Base-by-base conservation (phyloP, 768 basidiomycete genomes). In the Suillus weaverae region DNA sequence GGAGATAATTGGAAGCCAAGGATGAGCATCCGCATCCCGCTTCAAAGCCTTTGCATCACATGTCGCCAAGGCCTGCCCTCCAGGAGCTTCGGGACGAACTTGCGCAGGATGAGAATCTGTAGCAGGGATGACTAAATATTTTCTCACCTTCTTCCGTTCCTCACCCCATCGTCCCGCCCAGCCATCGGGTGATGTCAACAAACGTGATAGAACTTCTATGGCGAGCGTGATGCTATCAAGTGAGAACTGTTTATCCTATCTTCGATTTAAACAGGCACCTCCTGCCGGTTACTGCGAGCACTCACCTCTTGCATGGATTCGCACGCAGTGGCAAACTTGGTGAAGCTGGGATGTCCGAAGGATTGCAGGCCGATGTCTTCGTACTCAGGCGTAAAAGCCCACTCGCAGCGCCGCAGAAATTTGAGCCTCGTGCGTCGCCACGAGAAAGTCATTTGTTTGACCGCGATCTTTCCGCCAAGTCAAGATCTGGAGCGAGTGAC, bases 351-450 rank as follows among this genome's bases (percentile, higher is more conserved):
- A n/a, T 84, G 79, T 0, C 80, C 83, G n/a, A 88, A 71, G 0
- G 81, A 80, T 4, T 79, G 76, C 0, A 73, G 75, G 8, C 79
- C 74, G 11, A 84, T 78, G n/a, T 79, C 76, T 6, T 86, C 84
- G 68, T 91, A 91, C 57, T 85, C 84, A 0, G 81, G 76, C 30
- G 79, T 73, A 67, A 88, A 91, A 0, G 90, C 87, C 91, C 91
- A 94, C 70, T 94, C 93, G 69, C 91, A 91, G 41, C 92, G 83
- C 16, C 87, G 81, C 44, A 81, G 72, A 70, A 89, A 87, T 69
- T 86, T 89, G 50, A 86, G 81, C 30, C 81, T 76, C 68, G 84
- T 81, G 22, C 83, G 84, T 57, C 80, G 77, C 80, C 82, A 83
- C 22, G 84, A 78, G 14, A 82, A 77, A 2, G 81, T 81, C 22